phyloP scores from a whole-genome alignment of 305 asterid genomes.

The Solanum hybrid region DNA sequence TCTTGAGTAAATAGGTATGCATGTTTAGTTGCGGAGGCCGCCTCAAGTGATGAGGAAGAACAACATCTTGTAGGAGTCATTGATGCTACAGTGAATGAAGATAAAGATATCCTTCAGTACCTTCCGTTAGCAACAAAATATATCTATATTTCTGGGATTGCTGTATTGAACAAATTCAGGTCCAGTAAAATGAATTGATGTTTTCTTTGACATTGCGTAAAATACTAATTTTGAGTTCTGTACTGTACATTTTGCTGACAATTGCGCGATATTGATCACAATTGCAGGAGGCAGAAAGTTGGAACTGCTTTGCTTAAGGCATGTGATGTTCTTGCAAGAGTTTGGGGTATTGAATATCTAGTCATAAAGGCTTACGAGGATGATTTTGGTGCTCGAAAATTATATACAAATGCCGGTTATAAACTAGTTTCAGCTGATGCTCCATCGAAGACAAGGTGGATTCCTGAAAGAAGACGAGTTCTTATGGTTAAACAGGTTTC shows the following conservation, averaged over 20 bases:
- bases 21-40: slow-evolving; percentile 63
- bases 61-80: slow-evolving; percentile 56
- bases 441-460: slow-evolving; percentile 53
- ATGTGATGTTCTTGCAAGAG: slow-evolving; percentile 37
- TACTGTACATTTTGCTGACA: neutral
- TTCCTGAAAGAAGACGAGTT: slow-evolving; percentile 46
- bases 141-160: slow-evolving; percentile 43
- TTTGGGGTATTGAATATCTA: slow-evolving; percentile 61
- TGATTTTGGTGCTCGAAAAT: neutral
- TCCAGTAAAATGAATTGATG: neutral
- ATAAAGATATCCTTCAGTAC: slow-evolving; percentile 43
- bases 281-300: slow-evolving; percentile 46
- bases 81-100: slow-evolving; percentile 46
- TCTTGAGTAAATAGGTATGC: slow-evolving; percentile 13
- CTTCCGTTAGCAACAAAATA: slow-evolving; percentile 54
- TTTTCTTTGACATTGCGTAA: neutral
- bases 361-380: slow-evolving; percentile 16
- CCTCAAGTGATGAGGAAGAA: neutral
- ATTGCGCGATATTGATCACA: neutral
- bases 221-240: neutral
- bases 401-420: slow-evolving; percentile 61
- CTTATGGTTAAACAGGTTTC: slow-evolving; percentile 36
- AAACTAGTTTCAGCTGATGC: slow-evolving; percentile 50
- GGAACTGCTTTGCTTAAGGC: slow-evolving; percentile 64
- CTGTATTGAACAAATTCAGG: neutral